phyloP scores from a whole-genome alignment of 1,284 basidiomycete species.

The Leccinum angustisporum region DNA sequence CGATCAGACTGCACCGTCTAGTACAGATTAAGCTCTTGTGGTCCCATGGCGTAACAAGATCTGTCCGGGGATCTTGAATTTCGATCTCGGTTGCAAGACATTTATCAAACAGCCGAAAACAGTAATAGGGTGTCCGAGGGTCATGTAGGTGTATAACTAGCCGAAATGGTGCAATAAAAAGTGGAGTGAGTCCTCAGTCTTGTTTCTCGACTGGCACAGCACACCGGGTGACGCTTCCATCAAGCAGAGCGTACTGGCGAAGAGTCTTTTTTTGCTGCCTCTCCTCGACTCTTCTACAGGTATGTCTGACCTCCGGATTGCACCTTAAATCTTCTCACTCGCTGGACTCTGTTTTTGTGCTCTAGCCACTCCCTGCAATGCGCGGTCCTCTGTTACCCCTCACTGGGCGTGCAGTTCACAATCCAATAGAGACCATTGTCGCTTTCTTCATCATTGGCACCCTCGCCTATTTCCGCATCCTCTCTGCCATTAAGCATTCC shows the following conservation, averaged over 20 bases:
- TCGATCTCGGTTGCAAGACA: conserved; percentile 1
- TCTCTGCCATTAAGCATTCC: conserved; percentile 81
- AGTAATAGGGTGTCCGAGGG: conserved; percentile 25
- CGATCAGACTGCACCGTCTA: not conserved
- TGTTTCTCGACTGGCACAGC: not conserved
- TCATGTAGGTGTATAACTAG: conserved; percentile 11
- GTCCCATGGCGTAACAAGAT: not conserved
- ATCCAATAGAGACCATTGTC: conserved; percentile 84
- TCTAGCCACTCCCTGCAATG: conserved; percentile 34
- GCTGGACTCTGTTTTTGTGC: not conserved
- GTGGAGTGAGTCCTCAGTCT: conserved; percentile 26
- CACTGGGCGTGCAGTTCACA: conserved; percentile 63
- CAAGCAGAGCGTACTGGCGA: not conserved
- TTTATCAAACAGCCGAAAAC: not conserved
- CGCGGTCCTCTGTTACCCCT: conserved; percentile 59
- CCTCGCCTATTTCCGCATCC: conserved; percentile 88
- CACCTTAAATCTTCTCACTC: not conserved
- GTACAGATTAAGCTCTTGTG: not conserved
- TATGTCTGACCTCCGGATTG: not conserved
- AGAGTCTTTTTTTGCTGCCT: not conserved
- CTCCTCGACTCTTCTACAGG: not conserved
- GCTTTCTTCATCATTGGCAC: conserved; percentile 85
- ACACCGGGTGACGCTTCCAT: not conserved
- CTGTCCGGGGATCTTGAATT: not conserved
- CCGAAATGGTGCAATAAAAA: conserved; percentile 27